Base-by-base conservation (phyloP, 2,329 filamentous ascomycete species). In the Fusarium odoratissimum region DNA sequence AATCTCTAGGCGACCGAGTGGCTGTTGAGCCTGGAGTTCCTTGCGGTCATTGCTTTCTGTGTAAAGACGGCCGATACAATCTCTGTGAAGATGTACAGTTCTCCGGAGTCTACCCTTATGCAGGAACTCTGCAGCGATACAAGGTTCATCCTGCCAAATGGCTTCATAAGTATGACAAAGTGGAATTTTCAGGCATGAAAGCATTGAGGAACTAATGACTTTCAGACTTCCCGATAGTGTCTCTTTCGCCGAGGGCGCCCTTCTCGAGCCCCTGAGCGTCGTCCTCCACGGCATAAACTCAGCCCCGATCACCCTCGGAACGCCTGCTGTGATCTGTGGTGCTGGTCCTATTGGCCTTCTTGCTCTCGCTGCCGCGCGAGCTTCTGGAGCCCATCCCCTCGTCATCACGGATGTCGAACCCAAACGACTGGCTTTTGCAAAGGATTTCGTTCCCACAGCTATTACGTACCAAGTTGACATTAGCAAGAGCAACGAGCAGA, bases 11-110 rank as follows among this genome's bases (percentile, higher is more conserved):
- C 16, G 91, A 93, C 75, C 83, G 90, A 57, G 90, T 93, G 14
- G 91, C 91, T 7, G 81, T 93, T 21, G 91, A 93, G 75, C 90
- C 90, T 1, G 90, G 90, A 25, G 88, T 91, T 2, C 89, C 91
- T 0, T 93, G 91, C 75, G 85, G 84, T 16, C 79, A 82, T 38
- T 92, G 90, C 77, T 90, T 88, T 74, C 83, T 89, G 23, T 92
- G 90, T 76, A 80, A 80, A 55, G 85, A 86, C 31, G 90, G 90
- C 6, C 86, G 89, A 16, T 91, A 91, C 74, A 91, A 91, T 73
- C 86, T 91, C 10, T 92, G 90, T 76, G 86, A 90, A 69, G 85
- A 89, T 56, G 89, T 91, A 7, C 82, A 85, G 51, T 92, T 92
- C 73, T 83, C 88, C 0, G 89, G 89, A 25, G 89, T 90, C 21